A percentile compares a stretch with the other conserved stretches of the same genome.
These are phyloP conservation scores for Eutypa lata DNA, from an alignment of 2,329 filamentous ascomycete genomes.

Conservation along the genomic window DNA sequence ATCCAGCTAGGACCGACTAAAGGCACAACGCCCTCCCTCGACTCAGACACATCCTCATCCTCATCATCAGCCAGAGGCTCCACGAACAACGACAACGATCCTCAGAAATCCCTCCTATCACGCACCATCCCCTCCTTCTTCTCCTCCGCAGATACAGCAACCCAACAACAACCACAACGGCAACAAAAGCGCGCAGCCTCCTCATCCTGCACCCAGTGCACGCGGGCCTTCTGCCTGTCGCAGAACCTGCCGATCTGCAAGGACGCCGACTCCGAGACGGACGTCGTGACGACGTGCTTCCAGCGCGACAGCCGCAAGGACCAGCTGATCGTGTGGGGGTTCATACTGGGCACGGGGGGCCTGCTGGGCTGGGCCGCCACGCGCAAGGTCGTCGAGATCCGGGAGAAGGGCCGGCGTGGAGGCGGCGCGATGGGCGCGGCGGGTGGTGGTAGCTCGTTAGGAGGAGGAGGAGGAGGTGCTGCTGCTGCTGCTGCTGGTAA, in stretches of 20 bases:
- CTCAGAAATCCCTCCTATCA: conserved; percentile 11
- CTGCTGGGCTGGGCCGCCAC: conserved; percentile 59
- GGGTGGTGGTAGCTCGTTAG: not conserved
- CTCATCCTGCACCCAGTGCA: conserved; percentile 58
- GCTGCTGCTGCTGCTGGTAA: not conserved
- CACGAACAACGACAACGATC: not conserved
- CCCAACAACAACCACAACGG: no score
- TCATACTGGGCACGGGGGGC: conserved; percentile 57
- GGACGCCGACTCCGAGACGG: conserved; percentile 45
- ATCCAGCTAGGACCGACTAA: conserved; percentile 53
- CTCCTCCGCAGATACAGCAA: conserved; percentile 11
- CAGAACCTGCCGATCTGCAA: conserved; percentile 62
- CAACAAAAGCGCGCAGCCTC: conserved; percentile 34
- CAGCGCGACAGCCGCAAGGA: conserved; percentile 67
- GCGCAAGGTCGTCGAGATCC: conserved; percentile 44
- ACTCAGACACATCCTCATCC: conserved; percentile 6
- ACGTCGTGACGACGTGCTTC: conserved; percentile 62
- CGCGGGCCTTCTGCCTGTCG: conserved; percentile 60
- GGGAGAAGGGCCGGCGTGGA: conserved; percentile 22
- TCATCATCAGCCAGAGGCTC: not conserved
- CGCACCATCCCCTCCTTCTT: conserved; percentile 25
- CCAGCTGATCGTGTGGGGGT: conserved; percentile 63
- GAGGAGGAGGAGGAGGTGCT: conserved; percentile 4
- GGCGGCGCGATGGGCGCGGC: not conserved
- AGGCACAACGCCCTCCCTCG: conserved; percentile 22